phyloP scores from a whole-genome alignment of 768 basidiomycete genomes.

The Boletus coccyginus region DNA sequence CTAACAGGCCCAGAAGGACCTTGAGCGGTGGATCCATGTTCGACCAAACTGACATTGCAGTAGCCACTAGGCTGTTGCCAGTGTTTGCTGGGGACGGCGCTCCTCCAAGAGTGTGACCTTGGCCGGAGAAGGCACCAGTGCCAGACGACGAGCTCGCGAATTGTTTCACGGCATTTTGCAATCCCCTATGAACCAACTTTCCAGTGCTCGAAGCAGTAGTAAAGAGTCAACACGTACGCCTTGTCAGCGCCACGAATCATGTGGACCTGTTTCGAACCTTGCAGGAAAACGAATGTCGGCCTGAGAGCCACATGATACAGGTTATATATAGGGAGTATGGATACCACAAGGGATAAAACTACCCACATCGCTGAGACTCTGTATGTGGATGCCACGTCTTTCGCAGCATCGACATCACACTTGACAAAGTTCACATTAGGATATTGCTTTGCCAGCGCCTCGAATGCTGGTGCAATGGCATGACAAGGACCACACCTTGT shows the following conservation, averaged over 20 bases:
- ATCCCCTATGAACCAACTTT: constrained; percentile 39
- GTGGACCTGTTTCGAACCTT: constrained; percentile 63
- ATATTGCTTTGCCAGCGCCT: constrained; percentile 66
- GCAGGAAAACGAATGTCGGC: constrained; percentile 84
- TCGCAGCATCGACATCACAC: constrained; percentile 72
- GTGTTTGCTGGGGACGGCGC: constrained; percentile 35
- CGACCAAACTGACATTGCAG: constrained; percentile 36
- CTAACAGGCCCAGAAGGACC: constrained; percentile 59
- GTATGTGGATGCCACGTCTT: constrained; percentile 64
- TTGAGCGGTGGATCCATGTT: constrained; percentile 68
- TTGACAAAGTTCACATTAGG: constrained; percentile 78
- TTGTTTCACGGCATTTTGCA: constrained; percentile 57
- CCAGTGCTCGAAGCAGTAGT: constrained; percentile 1
- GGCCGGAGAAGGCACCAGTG: constrained; percentile 58
- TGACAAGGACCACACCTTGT: constrained; percentile 85
- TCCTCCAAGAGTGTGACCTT: constrained; percentile 71
- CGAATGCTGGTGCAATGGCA: constrained; percentile 74
- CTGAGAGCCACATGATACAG: constrained; percentile 33
- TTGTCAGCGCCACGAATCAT: constrained; percentile 71
- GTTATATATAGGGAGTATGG: background rate
- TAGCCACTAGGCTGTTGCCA: constrained; percentile 28
- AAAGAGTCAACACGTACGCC: constrained; percentile 40
- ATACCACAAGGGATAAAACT: background rate
- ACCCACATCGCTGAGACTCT: constrained; percentile 70
- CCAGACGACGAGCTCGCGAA: constrained; percentile 42